Base-by-base conservation (phyloP, 495 filamentous ascomycete genomes). In the Trypethelium eluteriae region DNA sequence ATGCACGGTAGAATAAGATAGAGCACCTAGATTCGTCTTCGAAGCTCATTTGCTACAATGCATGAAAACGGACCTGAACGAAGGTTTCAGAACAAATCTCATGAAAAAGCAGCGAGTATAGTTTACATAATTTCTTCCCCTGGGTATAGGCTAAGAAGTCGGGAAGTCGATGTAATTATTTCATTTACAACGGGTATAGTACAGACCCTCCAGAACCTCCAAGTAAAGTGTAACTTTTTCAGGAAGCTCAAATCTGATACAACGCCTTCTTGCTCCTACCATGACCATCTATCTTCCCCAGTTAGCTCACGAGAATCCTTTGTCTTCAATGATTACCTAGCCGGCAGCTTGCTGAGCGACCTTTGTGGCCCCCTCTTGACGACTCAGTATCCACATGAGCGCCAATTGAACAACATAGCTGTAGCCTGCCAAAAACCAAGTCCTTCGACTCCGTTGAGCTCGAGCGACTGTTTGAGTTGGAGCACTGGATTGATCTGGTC, bases 361-460 rank as follows among this genome's bases (percentile, higher is more conserved):
- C 12, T 56, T 32, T 25, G 65, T 39, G 18, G 39, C 44, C 36
- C 39, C 46, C 38, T 76, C 83, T 72, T 84, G 81, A 5, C 84
- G 80, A 67, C 81, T 95, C 66, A 98, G 80, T 68, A 93, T 84
- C 88, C 94, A 93, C 90, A 97, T 97, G 75, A 97, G 96, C 65
- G 93, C 73, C 61, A 98, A 86, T 77, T 98, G 94, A 63, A 96
- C 88, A 16, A 93, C 80, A 76, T 98, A 98, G 47, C 91, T 89
- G 79, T 98, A 98, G 67, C 93, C 78, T 78, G 98, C 97, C 67
- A 98, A 79, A 71, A 98, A 98, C 80, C 97, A 92, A 2, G 92
- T 97, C 65, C 94, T 82, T 75, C 91, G 85, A 77, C 89, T 96
- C 73, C 88, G 85, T 80, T 96, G 93, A 18, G 89, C 85, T 69